These are phyloP conservation scores for Monosporascus sp. DNA, from an alignment of 2,329 filamentous ascomycete species.

Conservation along the genomic window DNA sequence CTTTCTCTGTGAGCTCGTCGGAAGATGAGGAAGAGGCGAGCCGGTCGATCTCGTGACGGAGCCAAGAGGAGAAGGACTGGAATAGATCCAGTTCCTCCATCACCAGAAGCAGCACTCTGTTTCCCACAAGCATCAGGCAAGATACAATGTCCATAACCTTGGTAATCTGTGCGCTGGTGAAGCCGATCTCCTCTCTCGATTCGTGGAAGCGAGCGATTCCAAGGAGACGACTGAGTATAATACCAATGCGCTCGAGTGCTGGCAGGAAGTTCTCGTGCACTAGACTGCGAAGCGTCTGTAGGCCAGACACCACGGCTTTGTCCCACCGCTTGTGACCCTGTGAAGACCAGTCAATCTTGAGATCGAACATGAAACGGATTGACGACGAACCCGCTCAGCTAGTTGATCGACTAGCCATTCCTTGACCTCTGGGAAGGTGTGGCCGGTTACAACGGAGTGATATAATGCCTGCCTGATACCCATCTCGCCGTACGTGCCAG, in stretches of 20 bases:
- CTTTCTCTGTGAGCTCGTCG: conserved; percentile 72
- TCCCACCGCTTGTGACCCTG: conserved; percentile 95
- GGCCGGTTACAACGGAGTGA: conserved; percentile 78
- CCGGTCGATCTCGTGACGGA: conserved; percentile 76
- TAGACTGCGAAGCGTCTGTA: conserved; percentile 70
- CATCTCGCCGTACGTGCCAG: conserved; percentile 48
- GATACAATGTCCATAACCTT: conserved; percentile 65
- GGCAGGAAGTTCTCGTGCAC: conserved; percentile 86
- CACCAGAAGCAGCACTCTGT: conserved; percentile 65
- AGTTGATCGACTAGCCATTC: conserved; percentile 88
- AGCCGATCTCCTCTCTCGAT: conserved; percentile 58
- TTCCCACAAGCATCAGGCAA: conserved; percentile 67
- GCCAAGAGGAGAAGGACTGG: conserved; percentile 72
- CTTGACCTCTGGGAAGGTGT: conserved; percentile 67
- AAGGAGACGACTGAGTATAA: conserved; percentile 76
- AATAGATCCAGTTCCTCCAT: conserved; percentile 78
- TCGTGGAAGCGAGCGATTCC: conserved; percentile 80
- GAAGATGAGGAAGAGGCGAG: conserved; percentile 59
- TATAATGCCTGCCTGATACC: conserved; percentile 72
- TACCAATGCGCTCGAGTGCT: conserved; percentile 73
- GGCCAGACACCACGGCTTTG: conserved; percentile 71
- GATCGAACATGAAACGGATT: background rate
- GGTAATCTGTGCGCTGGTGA: conserved; percentile 57
- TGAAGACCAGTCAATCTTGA: conserved; percentile 4
- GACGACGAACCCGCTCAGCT: conserved; percentile 60